phyloP scores from a whole-genome alignment of 306 rosid species.

The Ormosia emarginata region DNA sequence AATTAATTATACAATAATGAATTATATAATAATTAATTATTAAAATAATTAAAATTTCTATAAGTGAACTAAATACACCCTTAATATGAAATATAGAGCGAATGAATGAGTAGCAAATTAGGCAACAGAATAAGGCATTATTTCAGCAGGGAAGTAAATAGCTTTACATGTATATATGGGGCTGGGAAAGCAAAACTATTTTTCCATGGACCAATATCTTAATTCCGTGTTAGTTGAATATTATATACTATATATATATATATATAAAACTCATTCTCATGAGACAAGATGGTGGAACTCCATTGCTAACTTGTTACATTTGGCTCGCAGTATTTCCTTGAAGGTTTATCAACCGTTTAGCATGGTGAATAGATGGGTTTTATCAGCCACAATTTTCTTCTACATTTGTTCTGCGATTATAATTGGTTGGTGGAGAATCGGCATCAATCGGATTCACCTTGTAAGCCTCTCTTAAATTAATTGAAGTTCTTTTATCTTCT shows the following conservation, averaged over 20 bases:
- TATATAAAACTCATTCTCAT: background rate
- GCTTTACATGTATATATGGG: background rate
- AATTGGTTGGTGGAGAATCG: background rate
- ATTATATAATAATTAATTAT: no score
- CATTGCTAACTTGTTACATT: background rate
- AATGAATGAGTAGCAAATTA: background rate
- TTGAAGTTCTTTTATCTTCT: background rate
- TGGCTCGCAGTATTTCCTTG: background rate
- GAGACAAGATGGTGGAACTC: background rate
- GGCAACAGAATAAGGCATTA: background rate
- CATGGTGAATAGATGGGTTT: constrained; percentile 5
- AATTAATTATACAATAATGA: no score
- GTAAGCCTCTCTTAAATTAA: background rate
- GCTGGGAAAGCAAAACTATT: background rate
- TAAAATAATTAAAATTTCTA: no score
- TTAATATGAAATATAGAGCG: background rate
- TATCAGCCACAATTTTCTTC: background rate
- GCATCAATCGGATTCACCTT: background rate
- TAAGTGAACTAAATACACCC: background rate
- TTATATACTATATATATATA: background rate
- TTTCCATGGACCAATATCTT: background rate
- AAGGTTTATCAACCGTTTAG: background rate
- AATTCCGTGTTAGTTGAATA: background rate
- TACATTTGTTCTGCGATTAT: background rate
- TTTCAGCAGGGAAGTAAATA: background rate